These are phyloP conservation scores for Eucalyptus sp. DNA, from an alignment of 345 rosid species.

Conservation along the genomic window DNA sequence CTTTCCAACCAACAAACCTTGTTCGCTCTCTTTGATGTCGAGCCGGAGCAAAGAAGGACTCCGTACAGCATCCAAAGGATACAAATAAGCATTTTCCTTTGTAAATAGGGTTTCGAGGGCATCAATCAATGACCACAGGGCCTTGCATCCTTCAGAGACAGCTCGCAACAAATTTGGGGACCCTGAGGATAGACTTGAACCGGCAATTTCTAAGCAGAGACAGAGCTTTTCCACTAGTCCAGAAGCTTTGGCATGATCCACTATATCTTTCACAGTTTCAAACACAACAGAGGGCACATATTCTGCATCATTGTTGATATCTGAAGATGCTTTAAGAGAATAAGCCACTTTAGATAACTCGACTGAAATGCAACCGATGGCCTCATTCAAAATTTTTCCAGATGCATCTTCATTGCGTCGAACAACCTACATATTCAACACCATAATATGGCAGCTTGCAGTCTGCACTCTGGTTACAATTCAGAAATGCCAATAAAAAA, in stretches of 20 bases:
- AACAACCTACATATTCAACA: slow-evolving; percentile 37
- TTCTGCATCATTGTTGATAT: slow-evolving; percentile 26
- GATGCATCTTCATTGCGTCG: slow-evolving; percentile 51
- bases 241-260: slow-evolving; percentile 73
- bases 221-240: slow-evolving; percentile 72
- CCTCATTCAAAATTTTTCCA: slow-evolving; percentile 58
- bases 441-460: background rate
- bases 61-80: slow-evolving; percentile 60
- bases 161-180: slow-evolving; percentile 68
- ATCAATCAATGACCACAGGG: slow-evolving; percentile 68
- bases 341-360: slow-evolving; percentile 50
- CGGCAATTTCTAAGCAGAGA: slow-evolving; percentile 73
- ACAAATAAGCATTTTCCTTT: slow-evolving; percentile 31
- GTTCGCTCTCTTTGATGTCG: slow-evolving; percentile 51
- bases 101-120: slow-evolving; percentile 42
- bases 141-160: slow-evolving; percentile 76
- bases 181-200: slow-evolving; percentile 66
- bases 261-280: slow-evolving; percentile 41
- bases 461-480: background rate
- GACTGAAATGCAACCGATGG: slow-evolving; percentile 53
- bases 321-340: slow-evolving; percentile 34
- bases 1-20: slow-evolving; percentile 35
- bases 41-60: slow-evolving; percentile 36
- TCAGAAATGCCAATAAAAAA: background rate
- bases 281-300: slow-evolving; percentile 17